Percentiles rank a stretch among this genome's conserved stretches.
Evolutionary conservation across 441 rosid genomes (phyloP).

Genomic region (Mallotus repandus): DNA sequence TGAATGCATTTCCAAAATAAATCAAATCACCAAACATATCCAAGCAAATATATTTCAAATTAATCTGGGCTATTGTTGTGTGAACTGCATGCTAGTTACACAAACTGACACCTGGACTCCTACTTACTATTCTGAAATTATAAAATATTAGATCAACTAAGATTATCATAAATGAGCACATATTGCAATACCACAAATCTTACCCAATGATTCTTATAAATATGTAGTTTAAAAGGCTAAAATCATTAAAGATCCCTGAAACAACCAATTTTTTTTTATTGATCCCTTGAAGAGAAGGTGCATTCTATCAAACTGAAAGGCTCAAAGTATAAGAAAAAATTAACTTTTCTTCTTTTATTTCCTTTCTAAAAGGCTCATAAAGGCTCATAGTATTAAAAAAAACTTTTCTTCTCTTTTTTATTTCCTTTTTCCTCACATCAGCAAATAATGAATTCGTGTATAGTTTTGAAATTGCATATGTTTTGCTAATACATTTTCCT

Average conservation of each 20-base stretch:
- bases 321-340: too few species aligned
- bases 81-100: too few species aligned
- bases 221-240: background rate
- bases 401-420: too few species aligned
- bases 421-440: too few species aligned
- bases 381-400: too few species aligned
- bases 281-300: background rate
- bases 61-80: background rate
- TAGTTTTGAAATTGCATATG: too few species aligned
- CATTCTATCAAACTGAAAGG: background rate
- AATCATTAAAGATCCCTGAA: constrained; percentile 2
- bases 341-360: too few species aligned
- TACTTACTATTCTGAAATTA: background rate
- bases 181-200: background rate
- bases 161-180: too few species aligned
- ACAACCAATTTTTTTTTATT: background rate
- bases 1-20: background rate
- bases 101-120: background rate
- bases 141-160: background rate
- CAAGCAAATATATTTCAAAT: background rate
- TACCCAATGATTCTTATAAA: background rate
- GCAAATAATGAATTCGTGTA: too few species aligned
- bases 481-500: too few species aligned
- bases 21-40: background rate
- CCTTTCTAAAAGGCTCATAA: too few species aligned